Evolutionary conservation across 2,329 filamentous ascomycete species (phyloP).

Genomic region (Talaromyces verruculosus): DNA sequence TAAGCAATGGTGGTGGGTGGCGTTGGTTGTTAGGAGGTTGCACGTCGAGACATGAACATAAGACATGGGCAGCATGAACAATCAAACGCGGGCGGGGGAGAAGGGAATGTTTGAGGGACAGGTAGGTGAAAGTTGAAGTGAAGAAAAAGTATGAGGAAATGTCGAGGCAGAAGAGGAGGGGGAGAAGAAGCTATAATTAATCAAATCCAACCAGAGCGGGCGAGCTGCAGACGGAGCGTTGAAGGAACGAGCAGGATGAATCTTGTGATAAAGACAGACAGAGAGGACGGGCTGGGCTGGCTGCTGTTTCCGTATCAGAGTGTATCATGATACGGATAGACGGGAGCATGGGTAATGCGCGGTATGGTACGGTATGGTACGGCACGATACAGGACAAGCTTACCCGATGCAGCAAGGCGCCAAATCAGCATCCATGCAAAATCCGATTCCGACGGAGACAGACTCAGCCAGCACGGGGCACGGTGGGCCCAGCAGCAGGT

Average conservation of each 20-base stretch:
- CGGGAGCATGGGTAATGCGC: not conserved
- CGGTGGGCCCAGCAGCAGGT: not conserved
- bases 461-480: not conserved
- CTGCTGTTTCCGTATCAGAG: not conserved
- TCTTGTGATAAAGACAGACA: constrained; percentile 18
- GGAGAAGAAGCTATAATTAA: constrained; percentile 21
- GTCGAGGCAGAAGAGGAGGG: constrained; percentile 7
- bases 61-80: not conserved
- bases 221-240: constrained; percentile 10
- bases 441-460: constrained; percentile 10
- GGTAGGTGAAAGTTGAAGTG: not conserved
- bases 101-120: not conserved
- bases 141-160: not conserved
- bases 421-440: not conserved
- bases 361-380: constrained; percentile 1
- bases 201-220: constrained; percentile 13
- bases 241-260: not conserved
- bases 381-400: not conserved
- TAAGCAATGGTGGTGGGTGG: not conserved
- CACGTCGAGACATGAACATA: not conserved
- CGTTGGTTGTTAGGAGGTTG: not conserved
- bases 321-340: not conserved
- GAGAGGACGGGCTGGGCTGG: not conserved
- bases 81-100: not conserved
- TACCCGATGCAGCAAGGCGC: not conserved